Evolutionary conservation across 139 green algal genomes (phyloP).

Genomic region (Asterochloris sp.): DNA sequence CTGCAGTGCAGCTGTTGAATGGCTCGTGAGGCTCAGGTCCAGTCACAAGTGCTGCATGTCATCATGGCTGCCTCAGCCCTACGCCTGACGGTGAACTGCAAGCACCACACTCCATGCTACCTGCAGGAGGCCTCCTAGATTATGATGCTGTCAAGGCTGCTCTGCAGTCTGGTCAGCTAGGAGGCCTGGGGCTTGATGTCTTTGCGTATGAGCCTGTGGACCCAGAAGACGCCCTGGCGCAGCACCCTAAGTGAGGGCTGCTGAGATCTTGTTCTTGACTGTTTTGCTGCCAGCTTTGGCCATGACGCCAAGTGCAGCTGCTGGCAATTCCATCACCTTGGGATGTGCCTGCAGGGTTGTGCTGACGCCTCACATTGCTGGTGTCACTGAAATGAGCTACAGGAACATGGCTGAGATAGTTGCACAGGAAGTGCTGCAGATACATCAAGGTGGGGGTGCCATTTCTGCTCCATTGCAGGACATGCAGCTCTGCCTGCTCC

Average conservation of each 20-base stretch:
- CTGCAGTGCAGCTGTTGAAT: too few relatives aligned
- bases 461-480: too few relatives aligned
- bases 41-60: too few relatives aligned
- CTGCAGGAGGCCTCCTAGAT: slow-evolving; percentile 56
- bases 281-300: not conserved
- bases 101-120: too few relatives aligned
- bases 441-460: slow-evolving; percentile 5
- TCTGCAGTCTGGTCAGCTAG: slow-evolving; percentile 41
- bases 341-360: slow-evolving; percentile 24
- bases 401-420: slow-evolving; percentile 54
- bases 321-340: not conserved
- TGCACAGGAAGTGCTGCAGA: slow-evolving; percentile 22
- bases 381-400: slow-evolving; percentile 63
- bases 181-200: slow-evolving; percentile 60
- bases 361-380: slow-evolving; percentile 64
- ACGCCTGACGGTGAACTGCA: not conserved
- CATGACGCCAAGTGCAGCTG: not conserved
- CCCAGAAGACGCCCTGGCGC: slow-evolving; percentile 30
- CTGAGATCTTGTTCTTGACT: not conserved
- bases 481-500: too few relatives aligned
- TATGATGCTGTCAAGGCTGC: slow-evolving; percentile 36
- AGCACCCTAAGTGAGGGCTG: slow-evolving; percentile 31
- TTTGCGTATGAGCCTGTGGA: slow-evolving; percentile 56
- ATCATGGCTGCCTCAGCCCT: too few relatives aligned
- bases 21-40: too few relatives aligned